Conservation (phyloP, 2,329 filamentous ascomycete genomes). For the Talaromyces amestolkiae region DNA sequence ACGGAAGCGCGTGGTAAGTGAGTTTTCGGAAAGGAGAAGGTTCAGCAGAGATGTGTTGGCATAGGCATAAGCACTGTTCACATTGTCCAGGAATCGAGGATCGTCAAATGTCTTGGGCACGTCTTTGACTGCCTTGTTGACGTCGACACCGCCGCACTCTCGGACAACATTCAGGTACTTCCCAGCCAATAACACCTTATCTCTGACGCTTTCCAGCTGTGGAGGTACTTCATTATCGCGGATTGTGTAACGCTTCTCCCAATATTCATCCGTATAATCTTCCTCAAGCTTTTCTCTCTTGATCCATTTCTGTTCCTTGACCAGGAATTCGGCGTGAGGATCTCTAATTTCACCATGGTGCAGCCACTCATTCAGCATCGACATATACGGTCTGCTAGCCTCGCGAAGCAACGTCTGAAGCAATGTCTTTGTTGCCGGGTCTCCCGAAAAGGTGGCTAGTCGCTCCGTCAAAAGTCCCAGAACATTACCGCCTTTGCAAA, state of each 20-base stretch:
- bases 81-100: constrained; percentile 86
- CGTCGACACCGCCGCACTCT: constrained; percentile 93
- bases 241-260: constrained; percentile 96
- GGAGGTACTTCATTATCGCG: constrained; percentile 87
- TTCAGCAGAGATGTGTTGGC: constrained; percentile 92
- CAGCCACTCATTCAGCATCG: constrained; percentile 97
- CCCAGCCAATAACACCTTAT: constrained; percentile 89
- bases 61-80: constrained; percentile 90
- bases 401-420: constrained; percentile 81
- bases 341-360: constrained; percentile 95
- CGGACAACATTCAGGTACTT: constrained; percentile 98
- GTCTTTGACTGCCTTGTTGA: constrained; percentile 81
- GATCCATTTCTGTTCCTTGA: constrained; percentile 96
- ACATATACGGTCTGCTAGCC: constrained; percentile 91
- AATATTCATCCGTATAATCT: constrained; percentile 98
- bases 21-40: constrained; percentile 87
- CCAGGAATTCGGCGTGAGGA: constrained; percentile 86
- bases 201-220: constrained; percentile 84
- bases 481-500: constrained; percentile 97
- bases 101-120: constrained; percentile 94
- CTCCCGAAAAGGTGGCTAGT: constrained; percentile 85
- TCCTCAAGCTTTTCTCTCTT: constrained; percentile 85
- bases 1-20: constrained; percentile 77
- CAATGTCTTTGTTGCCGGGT: constrained; percentile 79
- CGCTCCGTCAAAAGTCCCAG: constrained; percentile 81